Conservation (phyloP, 257 asterid genomes). For the Rauvolfia tetraphylla region DNA sequence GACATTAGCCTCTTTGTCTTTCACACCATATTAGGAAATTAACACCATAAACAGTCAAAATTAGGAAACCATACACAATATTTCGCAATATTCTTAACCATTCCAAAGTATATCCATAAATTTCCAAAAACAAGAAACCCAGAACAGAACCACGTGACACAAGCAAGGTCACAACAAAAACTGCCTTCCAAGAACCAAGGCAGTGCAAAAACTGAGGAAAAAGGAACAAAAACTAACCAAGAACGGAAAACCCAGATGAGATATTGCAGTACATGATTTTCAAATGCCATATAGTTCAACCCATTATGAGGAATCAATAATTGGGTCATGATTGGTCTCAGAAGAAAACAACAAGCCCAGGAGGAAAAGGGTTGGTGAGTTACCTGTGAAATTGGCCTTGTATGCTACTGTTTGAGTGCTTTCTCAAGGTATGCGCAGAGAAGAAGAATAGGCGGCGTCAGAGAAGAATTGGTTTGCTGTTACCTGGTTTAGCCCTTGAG, state of each 20-base stretch:
- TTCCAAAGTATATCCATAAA: background rate
- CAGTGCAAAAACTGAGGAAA: background rate
- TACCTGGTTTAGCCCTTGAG: too few species aligned
- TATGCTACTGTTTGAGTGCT: too few species aligned
- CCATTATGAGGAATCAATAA: conserved; percentile 31
- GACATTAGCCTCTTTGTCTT: background rate
- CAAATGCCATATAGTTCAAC: conserved; percentile 24
- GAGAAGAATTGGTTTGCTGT: too few species aligned
- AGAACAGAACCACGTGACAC: background rate
- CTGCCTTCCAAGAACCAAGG: background rate
- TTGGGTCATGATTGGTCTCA: conserved; percentile 16
- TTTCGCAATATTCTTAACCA: background rate
- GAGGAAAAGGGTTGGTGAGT: conserved; percentile 27
- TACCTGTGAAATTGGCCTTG: too few species aligned
- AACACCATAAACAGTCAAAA: background rate
- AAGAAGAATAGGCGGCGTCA: too few species aligned
- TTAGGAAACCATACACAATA: background rate
- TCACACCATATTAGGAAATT: background rate
- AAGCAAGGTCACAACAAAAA: conserved; percentile 7
- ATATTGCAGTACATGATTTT: conserved; percentile 20
- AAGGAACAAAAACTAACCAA: conserved; percentile 35
- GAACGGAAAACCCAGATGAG: conserved; percentile 35
- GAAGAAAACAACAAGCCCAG: conserved; percentile 10
- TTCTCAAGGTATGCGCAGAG: too few species aligned
- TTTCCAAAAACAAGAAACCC: background rate